Evolutionary conservation across 2,329 filamentous ascomycete genomes (phyloP).

Genomic region (Trichoderma sp.): DNA sequence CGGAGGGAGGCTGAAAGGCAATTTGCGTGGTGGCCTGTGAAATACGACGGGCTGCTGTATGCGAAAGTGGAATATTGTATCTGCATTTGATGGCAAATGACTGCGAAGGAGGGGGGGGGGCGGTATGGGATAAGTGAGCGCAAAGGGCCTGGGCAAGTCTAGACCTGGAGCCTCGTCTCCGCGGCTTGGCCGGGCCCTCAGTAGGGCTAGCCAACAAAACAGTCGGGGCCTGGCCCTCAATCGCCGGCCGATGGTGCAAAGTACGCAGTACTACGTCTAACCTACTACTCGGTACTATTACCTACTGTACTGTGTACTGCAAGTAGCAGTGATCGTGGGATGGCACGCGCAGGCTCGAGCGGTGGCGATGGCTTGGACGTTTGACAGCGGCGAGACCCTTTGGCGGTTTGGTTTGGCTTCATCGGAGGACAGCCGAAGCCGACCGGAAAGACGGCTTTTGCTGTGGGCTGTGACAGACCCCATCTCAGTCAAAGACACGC

Average conservation of each 20-base stretch:
- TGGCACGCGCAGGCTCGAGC: background rate
- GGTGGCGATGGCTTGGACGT: slow-evolving; percentile 4
- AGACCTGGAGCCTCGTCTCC: slow-evolving; percentile 4
- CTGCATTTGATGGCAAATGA: background rate
- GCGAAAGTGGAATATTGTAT: slow-evolving; percentile 3
- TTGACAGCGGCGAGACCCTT: background rate
- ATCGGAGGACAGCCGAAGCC: background rate
- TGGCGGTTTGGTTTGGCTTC: background rate
- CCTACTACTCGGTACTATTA: no score
- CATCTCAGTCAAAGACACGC: background rate
- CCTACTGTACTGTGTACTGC: no score
- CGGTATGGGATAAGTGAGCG: background rate
- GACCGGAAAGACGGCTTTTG: background rate
- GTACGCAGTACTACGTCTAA: no score
- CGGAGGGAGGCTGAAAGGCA: background rate
- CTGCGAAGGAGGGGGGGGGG: background rate
- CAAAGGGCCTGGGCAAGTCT: slow-evolving; percentile 8
- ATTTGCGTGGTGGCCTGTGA: background rate
- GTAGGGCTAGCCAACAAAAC: background rate
- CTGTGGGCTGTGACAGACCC: background rate
- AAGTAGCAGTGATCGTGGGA: background rate
- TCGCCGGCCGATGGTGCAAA: background rate
- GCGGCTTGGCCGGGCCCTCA: background rate
- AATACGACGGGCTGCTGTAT: background rate
- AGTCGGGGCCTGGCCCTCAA: background rate